These are phyloP conservation scores for Gossypium anomalum DNA, from an alignment of 345 rosid genomes.

Conservation along the genomic window DNA sequence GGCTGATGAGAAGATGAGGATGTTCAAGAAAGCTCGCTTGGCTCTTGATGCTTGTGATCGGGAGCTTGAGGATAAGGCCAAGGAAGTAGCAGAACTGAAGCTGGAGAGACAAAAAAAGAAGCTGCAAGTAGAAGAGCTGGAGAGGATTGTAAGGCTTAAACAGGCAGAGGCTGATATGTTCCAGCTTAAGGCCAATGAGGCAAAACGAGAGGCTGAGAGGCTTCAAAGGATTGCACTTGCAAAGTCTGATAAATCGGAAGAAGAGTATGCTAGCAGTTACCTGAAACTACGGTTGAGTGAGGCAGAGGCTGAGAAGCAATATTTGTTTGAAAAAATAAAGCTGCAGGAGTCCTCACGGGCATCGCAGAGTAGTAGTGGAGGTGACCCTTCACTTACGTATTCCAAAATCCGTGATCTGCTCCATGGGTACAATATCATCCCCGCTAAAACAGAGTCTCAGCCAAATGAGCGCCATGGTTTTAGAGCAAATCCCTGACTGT, in stretches of 20 bases:
- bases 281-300: constrained; percentile 87
- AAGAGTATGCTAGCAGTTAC: constrained; percentile 88
- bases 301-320: constrained; percentile 97
- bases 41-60: constrained; percentile 83
- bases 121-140: constrained; percentile 83
- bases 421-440: constrained; percentile 40
- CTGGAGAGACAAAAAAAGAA: constrained; percentile 79
- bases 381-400: constrained; percentile 72
- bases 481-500: constrained; percentile 43
- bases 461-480: constrained; percentile 48
- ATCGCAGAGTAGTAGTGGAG: constrained; percentile 47
- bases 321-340: constrained; percentile 83
- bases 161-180: constrained; percentile 99
- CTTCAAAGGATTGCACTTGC: constrained; percentile 85
- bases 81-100: constrained; percentile 72
- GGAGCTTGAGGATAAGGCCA: constrained; percentile 91
- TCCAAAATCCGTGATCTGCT: constrained; percentile 64
- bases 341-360: constrained; percentile 78
- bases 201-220: constrained; percentile 84
- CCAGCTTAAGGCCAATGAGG: constrained; percentile 91
- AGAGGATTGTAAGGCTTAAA: constrained; percentile 88
- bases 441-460: constrained; percentile 32
- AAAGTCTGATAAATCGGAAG: constrained; percentile 84
- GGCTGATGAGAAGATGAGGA: constrained; percentile 87
- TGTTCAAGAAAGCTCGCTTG: constrained; percentile 88